Evolutionary conservation across 2,329 filamentous ascomycete genomes (phyloP), one percentile per base, ranked within the genome.

Genomic region (Diplodia sapinea): DNA sequence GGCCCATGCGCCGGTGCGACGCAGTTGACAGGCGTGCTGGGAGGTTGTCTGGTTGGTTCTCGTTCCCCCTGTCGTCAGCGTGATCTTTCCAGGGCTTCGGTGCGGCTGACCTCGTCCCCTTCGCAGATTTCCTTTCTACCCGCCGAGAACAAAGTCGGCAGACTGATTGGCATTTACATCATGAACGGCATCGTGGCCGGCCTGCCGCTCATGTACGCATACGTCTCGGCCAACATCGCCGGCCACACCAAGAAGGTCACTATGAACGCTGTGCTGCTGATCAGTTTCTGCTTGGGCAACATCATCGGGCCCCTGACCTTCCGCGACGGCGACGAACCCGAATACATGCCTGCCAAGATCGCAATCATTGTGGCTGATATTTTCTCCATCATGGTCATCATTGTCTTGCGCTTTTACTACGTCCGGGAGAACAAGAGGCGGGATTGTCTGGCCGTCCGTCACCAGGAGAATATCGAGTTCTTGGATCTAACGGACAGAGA

Each of bases 261-360:
- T 0, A 74, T 76, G 68, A 78, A 77, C 65, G 77, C 76, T 1
- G 69, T 77, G 3, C 69, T 78, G 11, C 65, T 80, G 13, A 77
- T 81, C 63, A 78, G 76, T 0, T 82, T 81, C 36, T 81, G 79
- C 67, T 70, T 78, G 9, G 83, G 77, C 0, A 79, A 79, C 43
- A 78, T 79, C 11, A 78, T 79, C 43, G 76, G 85, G 74, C 78
- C 75, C 56, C 77, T 77, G 57, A 76, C 74, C 2, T 77, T 75
- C 66, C 71, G 71, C 3, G 69, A 73, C 0, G 47, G 70, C 20
- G 73, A 78, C 23, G 75, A 75, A 7, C 71, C 72, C 15, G 50
- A 59, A 2, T 74, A 73, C 49, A 54, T 80, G 1, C 80, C 80
- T 1, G 81, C 81, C 1, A 83, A 83, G 66, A 79, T 81, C 38